A percentile compares a stretch with the other conserved stretches of the same genome.
Evolutionary conservation across 768 basidiomycete species (phyloP).

Genomic region (Pholiota conissans): DNA sequence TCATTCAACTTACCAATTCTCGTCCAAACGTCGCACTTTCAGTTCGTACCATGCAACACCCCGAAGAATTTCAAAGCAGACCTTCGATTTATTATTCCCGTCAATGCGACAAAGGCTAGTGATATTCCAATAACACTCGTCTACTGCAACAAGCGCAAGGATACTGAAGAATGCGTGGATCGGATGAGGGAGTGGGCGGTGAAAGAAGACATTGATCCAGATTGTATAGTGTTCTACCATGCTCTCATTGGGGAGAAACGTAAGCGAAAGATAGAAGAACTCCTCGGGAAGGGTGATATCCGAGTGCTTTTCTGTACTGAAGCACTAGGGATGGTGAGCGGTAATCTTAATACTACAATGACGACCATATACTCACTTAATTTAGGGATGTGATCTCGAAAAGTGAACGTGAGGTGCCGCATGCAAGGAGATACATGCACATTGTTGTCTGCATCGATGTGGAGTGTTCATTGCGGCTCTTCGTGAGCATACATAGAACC

Average conservation of each 20-base stretch:
- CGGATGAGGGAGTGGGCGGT: slow-evolving; percentile 14
- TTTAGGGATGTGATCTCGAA: slow-evolving; percentile 17
- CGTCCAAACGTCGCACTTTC: slow-evolving; percentile 29
- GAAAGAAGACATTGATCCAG: slow-evolving; percentile 15
- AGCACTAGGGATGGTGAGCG: slow-evolving; percentile 28
- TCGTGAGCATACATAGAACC: slow-evolving; percentile 18
- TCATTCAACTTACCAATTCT: slow-evolving; percentile 15
- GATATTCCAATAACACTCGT: slow-evolving; percentile 21
- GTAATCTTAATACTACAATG: too few species aligned
- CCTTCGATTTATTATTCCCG: slow-evolving; percentile 23
- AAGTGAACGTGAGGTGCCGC: too few species aligned
- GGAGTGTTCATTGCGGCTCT: slow-evolving; percentile 18
- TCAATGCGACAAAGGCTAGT: neutral
- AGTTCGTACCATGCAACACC: slow-evolving; percentile 16
- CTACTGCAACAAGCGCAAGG: slow-evolving; percentile 19
- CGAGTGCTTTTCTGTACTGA: slow-evolving; percentile 24
- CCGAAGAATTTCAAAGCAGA: slow-evolving; percentile 21
- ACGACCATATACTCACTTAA: too few species aligned
- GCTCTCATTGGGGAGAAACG: slow-evolving; percentile 17
- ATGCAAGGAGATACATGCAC: slow-evolving; percentile 25
- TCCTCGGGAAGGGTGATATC: too few species aligned
- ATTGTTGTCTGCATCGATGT: slow-evolving; percentile 21
- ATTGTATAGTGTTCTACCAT: slow-evolving; percentile 26
- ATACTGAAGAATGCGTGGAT: slow-evolving; percentile 16
- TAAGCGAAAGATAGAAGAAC: slow-evolving; percentile 21